These are phyloP conservation scores for Casuarina cunninghamiana DNA, from an alignment of 306 rosid species.

Conservation along the genomic window DNA sequence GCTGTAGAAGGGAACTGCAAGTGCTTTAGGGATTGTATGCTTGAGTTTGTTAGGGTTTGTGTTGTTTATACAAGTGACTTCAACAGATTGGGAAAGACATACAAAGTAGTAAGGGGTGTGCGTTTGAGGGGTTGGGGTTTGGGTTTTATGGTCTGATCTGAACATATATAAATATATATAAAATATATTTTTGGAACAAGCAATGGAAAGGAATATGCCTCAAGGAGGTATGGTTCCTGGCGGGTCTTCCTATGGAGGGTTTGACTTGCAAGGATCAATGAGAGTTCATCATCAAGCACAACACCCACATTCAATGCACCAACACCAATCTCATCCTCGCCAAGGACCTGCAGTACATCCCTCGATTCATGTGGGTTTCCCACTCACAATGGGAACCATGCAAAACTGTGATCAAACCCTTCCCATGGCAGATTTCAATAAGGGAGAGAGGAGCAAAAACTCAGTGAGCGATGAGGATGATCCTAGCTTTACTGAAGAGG, in stretches of 20 bases:
- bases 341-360: conserved; percentile 54
- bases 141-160: conserved; percentile 35
- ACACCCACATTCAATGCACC: conserved; percentile 52
- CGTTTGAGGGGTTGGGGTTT: conserved; percentile 19
- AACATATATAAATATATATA: neutral
- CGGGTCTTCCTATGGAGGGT: conserved; percentile 64
- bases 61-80: neutral
- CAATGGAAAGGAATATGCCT: conserved; percentile 79
- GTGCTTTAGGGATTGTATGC: conserved; percentile 21
- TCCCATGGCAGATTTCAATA: conserved; percentile 54
- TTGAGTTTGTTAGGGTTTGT: conserved; percentile 27
- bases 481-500: conserved; percentile 65
- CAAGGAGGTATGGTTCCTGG: conserved; percentile 73
- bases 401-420: conserved; percentile 57
- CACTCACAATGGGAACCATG: conserved; percentile 59
- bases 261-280: conserved; percentile 67
- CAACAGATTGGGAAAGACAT: conserved; percentile 2
- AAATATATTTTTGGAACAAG: conserved; percentile 32
- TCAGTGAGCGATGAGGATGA: conserved; percentile 80
- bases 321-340: conserved; percentile 50
- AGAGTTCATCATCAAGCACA: conserved; percentile 48
- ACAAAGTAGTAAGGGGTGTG: neutral
- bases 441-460: conserved; percentile 70
- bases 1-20: conserved; percentile 18
- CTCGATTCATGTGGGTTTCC: conserved; percentile 62